Conservation (phyloP, 2,329 filamentous ascomycete species). For the Cytospora leucostoma region DNA sequence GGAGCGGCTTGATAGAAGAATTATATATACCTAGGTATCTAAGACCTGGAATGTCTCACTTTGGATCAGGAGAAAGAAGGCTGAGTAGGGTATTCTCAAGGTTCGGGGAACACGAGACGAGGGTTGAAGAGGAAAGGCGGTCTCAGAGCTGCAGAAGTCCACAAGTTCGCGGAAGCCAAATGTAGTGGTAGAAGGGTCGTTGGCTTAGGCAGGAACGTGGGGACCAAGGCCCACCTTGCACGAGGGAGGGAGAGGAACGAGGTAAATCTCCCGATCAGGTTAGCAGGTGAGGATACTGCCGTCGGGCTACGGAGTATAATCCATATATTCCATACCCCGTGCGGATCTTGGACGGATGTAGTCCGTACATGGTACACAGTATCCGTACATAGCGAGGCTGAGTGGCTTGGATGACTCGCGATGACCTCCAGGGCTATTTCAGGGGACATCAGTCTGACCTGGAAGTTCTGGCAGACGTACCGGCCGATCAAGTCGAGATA, state of each 20-base stretch:
- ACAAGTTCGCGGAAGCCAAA: background rate
- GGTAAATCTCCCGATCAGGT: slow-evolving; percentile 11
- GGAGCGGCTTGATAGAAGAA: background rate
- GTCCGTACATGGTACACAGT: background rate
- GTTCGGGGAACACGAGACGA: background rate
- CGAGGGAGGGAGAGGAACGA: slow-evolving; percentile 19
- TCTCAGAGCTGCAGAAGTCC: background rate
- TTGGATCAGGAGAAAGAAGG: background rate
- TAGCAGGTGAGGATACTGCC: slow-evolving; percentile 4
- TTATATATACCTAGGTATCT: background rate
- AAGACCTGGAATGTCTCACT: background rate
- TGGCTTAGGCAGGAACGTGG: slow-evolving; percentile 19
- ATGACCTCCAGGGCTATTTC: too few relatives aligned
- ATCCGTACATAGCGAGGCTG: background rate
- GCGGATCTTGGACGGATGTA: too few relatives aligned
- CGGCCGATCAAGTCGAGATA: too few relatives aligned
- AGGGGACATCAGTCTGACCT: too few relatives aligned
- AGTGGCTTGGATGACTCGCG: background rate
- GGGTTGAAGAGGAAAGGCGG: background rate
- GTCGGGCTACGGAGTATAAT: background rate
- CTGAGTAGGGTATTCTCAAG: background rate
- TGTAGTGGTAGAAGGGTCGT: background rate
- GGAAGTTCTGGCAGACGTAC: too few relatives aligned
- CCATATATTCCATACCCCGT: background rate
- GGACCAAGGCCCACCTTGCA: slow-evolving; percentile 19